These are phyloP conservation scores for Solanum verrucosum DNA, from an alignment of 257 asterid species.

Conservation along the genomic window DNA sequence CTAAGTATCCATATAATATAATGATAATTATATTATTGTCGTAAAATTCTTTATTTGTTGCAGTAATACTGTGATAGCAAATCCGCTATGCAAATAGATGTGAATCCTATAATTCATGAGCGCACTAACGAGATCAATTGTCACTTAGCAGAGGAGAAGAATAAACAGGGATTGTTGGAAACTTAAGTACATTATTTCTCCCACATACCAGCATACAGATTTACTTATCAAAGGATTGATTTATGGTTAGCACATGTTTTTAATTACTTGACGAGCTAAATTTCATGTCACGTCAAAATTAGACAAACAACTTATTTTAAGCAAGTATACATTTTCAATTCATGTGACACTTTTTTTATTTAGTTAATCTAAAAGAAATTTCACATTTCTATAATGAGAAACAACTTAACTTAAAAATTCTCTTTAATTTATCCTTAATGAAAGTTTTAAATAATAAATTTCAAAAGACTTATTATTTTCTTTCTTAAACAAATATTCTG, in stretches of 20 bases:
- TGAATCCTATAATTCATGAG: background rate
- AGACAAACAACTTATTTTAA: no score
- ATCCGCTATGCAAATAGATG: background rate
- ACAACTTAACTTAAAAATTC: no score
- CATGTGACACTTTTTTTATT: background rate
- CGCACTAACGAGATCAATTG: background rate
- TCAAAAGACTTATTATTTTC: background rate
- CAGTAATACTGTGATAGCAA: background rate
- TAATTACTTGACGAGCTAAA: background rate
- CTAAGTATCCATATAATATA: no score
- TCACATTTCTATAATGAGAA: no score
- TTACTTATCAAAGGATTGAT: background rate
- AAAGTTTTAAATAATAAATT: background rate
- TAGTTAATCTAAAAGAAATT: no score
- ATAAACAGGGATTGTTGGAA: background rate
- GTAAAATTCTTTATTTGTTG: no score
- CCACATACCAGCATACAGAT: no score
- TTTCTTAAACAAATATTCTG: background rate
- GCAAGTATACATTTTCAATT: no score
- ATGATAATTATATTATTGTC: no score
- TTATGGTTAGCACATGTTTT: background rate
- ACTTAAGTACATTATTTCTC: no score
- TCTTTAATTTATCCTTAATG: background rate
- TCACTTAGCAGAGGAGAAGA: background rate
- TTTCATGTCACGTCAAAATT: no score